These are phyloP conservation scores for Cadophora sp. DNA, from an alignment of 2,329 filamentous ascomycete genomes.

Conservation along the genomic window DNA sequence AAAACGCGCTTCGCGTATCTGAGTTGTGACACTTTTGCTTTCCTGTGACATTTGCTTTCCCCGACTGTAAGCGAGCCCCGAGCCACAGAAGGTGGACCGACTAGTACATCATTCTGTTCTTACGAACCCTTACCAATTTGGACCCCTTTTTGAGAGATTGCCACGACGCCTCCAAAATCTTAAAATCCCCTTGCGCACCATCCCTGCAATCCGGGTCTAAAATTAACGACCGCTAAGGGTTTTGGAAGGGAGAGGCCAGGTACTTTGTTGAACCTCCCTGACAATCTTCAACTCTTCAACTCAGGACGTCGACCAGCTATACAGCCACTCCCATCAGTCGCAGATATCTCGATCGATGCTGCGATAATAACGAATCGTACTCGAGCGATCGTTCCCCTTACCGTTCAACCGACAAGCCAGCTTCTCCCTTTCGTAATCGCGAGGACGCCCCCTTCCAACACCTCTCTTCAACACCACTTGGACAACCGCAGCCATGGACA, in stretches of 20 bases:
- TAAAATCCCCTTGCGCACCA: conserved; percentile 11
- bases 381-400: conserved; percentile 13
- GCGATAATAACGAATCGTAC: conserved; percentile 21
- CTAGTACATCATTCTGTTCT: not conserved
- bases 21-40: no score
- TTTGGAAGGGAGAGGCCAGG: conserved; percentile 28
- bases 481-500: conserved; percentile 66
- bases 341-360: conserved; percentile 27
- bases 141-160: not conserved
- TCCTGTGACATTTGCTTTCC: no score
- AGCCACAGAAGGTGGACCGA: no score
- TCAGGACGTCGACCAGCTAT: conserved; percentile 17
- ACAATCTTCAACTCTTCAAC: conserved; percentile 12
- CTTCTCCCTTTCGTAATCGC: conserved; percentile 16
- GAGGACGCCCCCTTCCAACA: conserved; percentile 2
- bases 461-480: not conserved
- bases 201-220: conserved; percentile 29
- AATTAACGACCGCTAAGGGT: conserved; percentile 29
- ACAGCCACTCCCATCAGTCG: conserved; percentile 5
- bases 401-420: conserved; percentile 2
- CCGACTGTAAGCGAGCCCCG: no score
- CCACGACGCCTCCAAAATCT: conserved; percentile 2
- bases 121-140: not conserved
- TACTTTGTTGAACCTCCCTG: conserved; percentile 21
- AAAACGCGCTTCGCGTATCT: no score